phyloP scores from a whole-genome alignment of 768 basidiomycete genomes.

The Collybiopsis confluens region DNA sequence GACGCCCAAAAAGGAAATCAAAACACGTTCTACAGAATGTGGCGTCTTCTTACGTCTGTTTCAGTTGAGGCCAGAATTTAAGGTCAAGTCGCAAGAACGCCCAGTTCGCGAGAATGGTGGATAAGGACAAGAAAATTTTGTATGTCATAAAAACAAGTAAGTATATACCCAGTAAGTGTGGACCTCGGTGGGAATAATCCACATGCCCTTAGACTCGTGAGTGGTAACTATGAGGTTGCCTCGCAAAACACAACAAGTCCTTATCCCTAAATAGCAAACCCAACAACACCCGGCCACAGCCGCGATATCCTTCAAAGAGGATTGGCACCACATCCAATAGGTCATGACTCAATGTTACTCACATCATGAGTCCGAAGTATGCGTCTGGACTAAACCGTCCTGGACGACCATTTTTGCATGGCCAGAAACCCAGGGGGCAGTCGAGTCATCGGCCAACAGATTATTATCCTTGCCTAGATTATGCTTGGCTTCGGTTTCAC shows the following conservation, averaged over 20 bases:
- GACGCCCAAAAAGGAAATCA: background rate
- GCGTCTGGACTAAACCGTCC: constrained; percentile 17
- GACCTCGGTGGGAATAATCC: too few relatives aligned
- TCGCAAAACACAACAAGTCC: background rate
- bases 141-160: too few relatives aligned
- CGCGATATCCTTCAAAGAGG: too few relatives aligned
- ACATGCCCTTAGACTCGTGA: too few relatives aligned
- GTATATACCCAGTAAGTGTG: too few relatives aligned
- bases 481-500: background rate
- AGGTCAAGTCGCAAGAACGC: background rate
- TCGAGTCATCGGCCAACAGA: background rate
- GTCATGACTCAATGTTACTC: too few relatives aligned
- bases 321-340: too few relatives aligned
- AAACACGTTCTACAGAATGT: background rate
- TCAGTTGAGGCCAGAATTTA: background rate
- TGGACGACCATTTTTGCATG: constrained; percentile 20
- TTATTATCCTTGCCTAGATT: background rate
- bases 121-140: background rate
- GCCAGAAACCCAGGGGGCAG: constrained; percentile 23
- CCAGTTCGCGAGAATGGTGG: background rate
- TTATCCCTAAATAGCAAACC: too few relatives aligned
- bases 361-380: background rate
- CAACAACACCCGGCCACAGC: too few relatives aligned
- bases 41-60: too few relatives aligned
- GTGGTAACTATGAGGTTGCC: background rate